Evolutionary conservation across 179 eudicot genomes (phyloP), one percentile per base, ranked within the genome.

Genomic region (Silene noctiflora): DNA sequence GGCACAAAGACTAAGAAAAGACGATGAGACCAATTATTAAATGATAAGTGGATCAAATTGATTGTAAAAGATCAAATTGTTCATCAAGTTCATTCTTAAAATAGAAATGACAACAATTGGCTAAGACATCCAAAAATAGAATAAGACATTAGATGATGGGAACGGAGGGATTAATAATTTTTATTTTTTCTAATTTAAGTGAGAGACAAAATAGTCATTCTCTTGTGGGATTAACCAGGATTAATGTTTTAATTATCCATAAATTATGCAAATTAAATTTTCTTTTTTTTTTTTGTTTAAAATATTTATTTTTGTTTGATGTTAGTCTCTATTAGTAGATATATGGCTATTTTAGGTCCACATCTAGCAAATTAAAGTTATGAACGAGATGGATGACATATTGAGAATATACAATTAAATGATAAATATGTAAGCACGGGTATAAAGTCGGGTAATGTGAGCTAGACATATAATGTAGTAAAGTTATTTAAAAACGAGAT

Each of bases 171-270:
- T 1, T 17, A 19, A 44, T 33, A 42, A n/a, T 59, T 39, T 22
- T 20, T 17, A 6, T 6, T 67, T 67, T 14, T 19, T 65, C 25
- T 9, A 75, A 24, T 42, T 62, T 39, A 7, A 21, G 71, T 58
- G 39, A 81, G 35, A 72, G 78, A 77, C 80, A 59, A 77, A 58
- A 31, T 44, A 61, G 73, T 63, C 78, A 73, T 73, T 33, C 53
- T n/a, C 4, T 72, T 76, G 77, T 76, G 62, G 77, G 79, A 59
- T 62, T 63, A 48, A 66, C 66, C 4, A 33, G 59, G 12, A 78
- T 73, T 8, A 0, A n/a, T 33, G 29, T 24, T 42, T 68, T 80
- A 8, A 39, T 6, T 46, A 58, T 73, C 78, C 74, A 27, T 68
- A 74, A 59, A 39, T 79, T 68, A 13, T 74, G 81, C 69, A 67